A percentile compares a stretch with the other conserved stretches of the same genome.
phyloP scores from a whole-genome alignment of 352 stramenopile genomes.

The Pythium sukuiense region DNA sequence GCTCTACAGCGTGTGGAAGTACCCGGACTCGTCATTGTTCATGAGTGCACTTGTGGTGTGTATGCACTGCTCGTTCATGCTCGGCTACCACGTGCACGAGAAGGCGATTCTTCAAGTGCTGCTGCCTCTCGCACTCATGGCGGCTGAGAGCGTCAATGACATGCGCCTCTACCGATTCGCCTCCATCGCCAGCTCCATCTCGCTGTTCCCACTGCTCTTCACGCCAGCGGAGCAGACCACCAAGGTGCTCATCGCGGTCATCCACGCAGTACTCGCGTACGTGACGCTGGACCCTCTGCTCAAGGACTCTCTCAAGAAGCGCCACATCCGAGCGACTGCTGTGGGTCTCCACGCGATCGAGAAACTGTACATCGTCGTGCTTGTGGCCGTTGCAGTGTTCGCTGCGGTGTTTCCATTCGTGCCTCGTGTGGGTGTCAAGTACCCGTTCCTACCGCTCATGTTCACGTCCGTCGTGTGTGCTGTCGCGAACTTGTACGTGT shows the following conservation, averaged over 20 bases:
- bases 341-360: slow-evolving; percentile 62
- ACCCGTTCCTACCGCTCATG: slow-evolving; percentile 81
- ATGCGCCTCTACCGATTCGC: slow-evolving; percentile 83
- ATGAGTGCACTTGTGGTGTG: slow-evolving; percentile 85
- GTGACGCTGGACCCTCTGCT: slow-evolving; percentile 63
- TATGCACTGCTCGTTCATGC: slow-evolving; percentile 94
- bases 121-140: slow-evolving; percentile 67
- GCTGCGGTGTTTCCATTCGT: slow-evolving; percentile 58
- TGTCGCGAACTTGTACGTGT: slow-evolving; percentile 80
- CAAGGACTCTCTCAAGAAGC: slow-evolving; percentile 68
- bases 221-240: slow-evolving; percentile 75
- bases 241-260: slow-evolving; percentile 65
- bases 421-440: slow-evolving; percentile 44
- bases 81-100: slow-evolving; percentile 99
- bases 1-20: slow-evolving; percentile 71
- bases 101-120: slow-evolving; percentile 96
- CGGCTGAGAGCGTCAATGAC: slow-evolving; percentile 73
- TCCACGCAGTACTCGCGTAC: slow-evolving; percentile 63
- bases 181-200: slow-evolving; percentile 66
- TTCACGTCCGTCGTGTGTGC: slow-evolving; percentile 72
- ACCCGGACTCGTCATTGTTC: slow-evolving; percentile 78
- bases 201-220: slow-evolving; percentile 85
- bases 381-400: slow-evolving; percentile 37
- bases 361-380: slow-evolving; percentile 45
- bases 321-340: slow-evolving; percentile 62